These are phyloP conservation scores for Floccularia luteovirens DNA, from an alignment of 768 basidiomycete species.

Conservation along the genomic window DNA sequence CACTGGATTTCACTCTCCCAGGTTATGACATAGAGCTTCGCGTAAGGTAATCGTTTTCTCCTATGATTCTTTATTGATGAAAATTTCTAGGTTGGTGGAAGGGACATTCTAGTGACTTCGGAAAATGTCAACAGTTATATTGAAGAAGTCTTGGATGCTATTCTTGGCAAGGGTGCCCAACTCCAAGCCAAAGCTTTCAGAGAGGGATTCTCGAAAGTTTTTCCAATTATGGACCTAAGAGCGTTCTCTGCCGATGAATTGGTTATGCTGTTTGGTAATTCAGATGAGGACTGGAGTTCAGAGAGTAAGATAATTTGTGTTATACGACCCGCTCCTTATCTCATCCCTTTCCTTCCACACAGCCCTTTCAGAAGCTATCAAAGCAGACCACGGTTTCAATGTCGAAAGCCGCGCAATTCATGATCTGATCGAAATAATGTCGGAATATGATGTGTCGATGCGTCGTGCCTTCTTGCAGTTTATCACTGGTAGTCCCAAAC, in stretches of 20 bases:
- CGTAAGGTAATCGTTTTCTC: slow-evolving; percentile 31
- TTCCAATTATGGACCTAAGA: slow-evolving; percentile 84
- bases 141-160: slow-evolving; percentile 77
- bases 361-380: slow-evolving; percentile 87
- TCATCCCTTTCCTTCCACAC: slow-evolving; percentile 3
- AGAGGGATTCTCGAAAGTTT: slow-evolving; percentile 93
- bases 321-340: slow-evolving; percentile 4
- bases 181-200: slow-evolving; percentile 86
- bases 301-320: slow-evolving; percentile 57
- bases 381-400: slow-evolving; percentile 98
- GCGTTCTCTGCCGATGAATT: slow-evolving; percentile 93
- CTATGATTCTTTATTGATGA: slow-evolving; percentile 3
- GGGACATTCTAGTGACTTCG: slow-evolving; percentile 72
- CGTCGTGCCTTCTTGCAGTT: slow-evolving; percentile 93
- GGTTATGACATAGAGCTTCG: slow-evolving; percentile 91
- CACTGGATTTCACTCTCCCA: slow-evolving; percentile 94
- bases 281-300: slow-evolving; percentile 93
- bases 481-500: slow-evolving; percentile 93
- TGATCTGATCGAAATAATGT: slow-evolving; percentile 81
- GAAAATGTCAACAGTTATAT: slow-evolving; percentile 90
- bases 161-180: slow-evolving; percentile 73
- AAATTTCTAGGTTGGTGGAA: slow-evolving; percentile 59
- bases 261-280: slow-evolving; percentile 93
- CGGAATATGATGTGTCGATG: slow-evolving; percentile 61
- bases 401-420: slow-evolving; percentile 89